Evolutionary conservation across 1,284 basidiomycete genomes (phyloP).

Genomic region (Salmacisia buchloeana): DNA sequence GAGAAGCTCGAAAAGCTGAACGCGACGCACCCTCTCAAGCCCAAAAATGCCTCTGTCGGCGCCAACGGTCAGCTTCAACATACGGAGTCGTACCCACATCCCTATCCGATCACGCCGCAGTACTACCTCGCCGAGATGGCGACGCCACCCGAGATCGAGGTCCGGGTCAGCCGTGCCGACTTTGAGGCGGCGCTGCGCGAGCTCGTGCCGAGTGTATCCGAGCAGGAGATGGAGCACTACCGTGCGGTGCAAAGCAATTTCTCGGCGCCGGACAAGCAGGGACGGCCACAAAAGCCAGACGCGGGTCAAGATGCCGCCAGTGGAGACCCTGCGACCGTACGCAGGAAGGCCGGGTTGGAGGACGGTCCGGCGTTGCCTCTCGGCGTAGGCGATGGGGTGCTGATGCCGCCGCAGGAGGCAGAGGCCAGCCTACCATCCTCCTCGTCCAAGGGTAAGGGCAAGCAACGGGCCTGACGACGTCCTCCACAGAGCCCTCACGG

Average conservation of each 20-base stretch:
- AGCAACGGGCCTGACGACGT: too few species aligned
- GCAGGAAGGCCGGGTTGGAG: background rate
- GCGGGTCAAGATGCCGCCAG: background rate
- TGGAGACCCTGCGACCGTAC: background rate
- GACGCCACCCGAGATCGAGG: slow-evolving; percentile 64
- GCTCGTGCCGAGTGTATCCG: slow-evolving; percentile 80
- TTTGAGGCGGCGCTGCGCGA: slow-evolving; percentile 71
- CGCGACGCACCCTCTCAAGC: background rate
- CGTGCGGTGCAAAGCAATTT: slow-evolving; percentile 68
- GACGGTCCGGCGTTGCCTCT: background rate
- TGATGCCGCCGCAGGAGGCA: background rate
- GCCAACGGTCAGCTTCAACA: background rate
- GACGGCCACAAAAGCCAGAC: background rate
- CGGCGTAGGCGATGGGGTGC: background rate
- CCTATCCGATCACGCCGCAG: slow-evolving; percentile 75
- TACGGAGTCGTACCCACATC: slow-evolving; percentile 52
- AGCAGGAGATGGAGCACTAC: slow-evolving; percentile 85
- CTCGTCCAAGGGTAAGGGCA: background rate
- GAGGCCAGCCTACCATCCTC: background rate
- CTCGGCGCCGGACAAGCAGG: slow-evolving; percentile 32
- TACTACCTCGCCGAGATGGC: slow-evolving; percentile 89
- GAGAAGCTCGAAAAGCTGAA: slow-evolving; percentile 18
- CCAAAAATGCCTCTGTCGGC: background rate
- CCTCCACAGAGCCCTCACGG: too few species aligned
- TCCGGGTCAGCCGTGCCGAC: slow-evolving; percentile 68